Evolutionary conservation across 2,329 filamentous ascomycete species (phyloP).

Genomic region (Magnaporthiopsis incrustans): DNA sequence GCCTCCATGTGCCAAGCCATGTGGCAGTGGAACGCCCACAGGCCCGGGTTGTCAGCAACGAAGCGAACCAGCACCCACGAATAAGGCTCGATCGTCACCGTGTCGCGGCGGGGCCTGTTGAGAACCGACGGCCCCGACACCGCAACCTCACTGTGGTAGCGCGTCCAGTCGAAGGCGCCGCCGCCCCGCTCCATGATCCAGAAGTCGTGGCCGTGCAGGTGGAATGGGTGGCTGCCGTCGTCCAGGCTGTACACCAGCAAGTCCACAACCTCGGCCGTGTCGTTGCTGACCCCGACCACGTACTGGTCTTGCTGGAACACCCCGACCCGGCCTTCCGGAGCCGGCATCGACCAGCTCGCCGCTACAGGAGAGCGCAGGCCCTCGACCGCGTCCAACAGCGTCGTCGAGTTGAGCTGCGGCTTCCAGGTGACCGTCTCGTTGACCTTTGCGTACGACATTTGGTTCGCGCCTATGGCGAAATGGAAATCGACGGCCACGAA

Average conservation of each 20-base stretch:
- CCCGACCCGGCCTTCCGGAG: conserved; percentile 2
- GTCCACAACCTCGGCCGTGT: conserved; percentile 37
- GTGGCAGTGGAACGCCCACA: conserved; percentile 53
- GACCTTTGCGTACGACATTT: conserved; percentile 10
- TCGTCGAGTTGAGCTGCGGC: conserved; percentile 10
- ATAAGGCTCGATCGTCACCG: conserved; percentile 6
- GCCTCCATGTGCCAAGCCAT: conserved; percentile 51
- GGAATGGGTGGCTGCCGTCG: conserved; percentile 37
- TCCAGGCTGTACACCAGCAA: conserved; percentile 31
- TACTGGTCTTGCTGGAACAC: conserved; percentile 8
- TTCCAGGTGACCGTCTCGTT: conserved; percentile 11
- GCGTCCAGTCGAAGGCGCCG: conserved; percentile 10
- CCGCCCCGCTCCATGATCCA: conserved; percentile 10
- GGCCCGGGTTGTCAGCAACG: conserved; percentile 47
- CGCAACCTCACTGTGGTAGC: conserved; percentile 9
- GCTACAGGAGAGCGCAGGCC: conserved; percentile 1
- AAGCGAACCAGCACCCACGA: conserved; percentile 34
- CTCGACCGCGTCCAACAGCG: conserved; percentile 7
- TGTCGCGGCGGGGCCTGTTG: conserved; percentile 4
- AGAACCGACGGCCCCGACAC: conserved; percentile 1
- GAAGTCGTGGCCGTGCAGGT: conserved; percentile 47
- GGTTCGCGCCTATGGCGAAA: conserved; percentile 10
- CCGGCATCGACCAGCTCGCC: background rate
- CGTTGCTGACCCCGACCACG: conserved; percentile 28
- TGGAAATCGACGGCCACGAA: conserved; percentile 11